Evolutionary conservation across 2,329 filamentous ascomycete species (phyloP).

Genomic region (Hypoxylon sp.): DNA sequence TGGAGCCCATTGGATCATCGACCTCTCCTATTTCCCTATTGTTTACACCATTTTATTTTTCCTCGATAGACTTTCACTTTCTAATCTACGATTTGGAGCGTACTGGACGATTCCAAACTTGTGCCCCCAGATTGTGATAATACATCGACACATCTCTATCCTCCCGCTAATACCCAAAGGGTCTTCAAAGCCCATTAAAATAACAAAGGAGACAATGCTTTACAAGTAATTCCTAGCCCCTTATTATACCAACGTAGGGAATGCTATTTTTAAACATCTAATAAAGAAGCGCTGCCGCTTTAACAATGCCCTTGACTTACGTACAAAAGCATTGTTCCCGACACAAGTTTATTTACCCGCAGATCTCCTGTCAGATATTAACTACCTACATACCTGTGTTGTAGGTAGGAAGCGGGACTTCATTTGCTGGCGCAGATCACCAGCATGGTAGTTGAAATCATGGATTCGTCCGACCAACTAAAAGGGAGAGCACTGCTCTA

Average conservation of each 20-base stretch:
- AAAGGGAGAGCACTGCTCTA: neutral
- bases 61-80: too few species aligned
- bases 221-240: neutral
- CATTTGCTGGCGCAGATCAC: neutral
- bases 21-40: too few species aligned
- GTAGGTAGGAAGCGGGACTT: neutral
- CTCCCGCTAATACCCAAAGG: neutral
- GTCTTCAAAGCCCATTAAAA: neutral
- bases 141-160: neutral
- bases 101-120: too few species aligned
- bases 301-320: neutral
- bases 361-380: neutral
- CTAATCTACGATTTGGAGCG: too few species aligned
- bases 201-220: neutral
- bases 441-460: slow-evolving; percentile 1
- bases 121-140: neutral
- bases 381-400: neutral
- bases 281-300: neutral
- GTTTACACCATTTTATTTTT: too few species aligned
- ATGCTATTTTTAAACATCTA: neutral
- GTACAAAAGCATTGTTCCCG: neutral
- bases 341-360: neutral
- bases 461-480: neutral
- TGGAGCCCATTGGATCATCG: too few species aligned
- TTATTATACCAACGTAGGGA: neutral